A percentile compares a stretch with the other conserved stretches of the same genome.
Conservation (phyloP, 2,329 filamentous ascomycete species). For the Phialophora chinensis region DNA sequence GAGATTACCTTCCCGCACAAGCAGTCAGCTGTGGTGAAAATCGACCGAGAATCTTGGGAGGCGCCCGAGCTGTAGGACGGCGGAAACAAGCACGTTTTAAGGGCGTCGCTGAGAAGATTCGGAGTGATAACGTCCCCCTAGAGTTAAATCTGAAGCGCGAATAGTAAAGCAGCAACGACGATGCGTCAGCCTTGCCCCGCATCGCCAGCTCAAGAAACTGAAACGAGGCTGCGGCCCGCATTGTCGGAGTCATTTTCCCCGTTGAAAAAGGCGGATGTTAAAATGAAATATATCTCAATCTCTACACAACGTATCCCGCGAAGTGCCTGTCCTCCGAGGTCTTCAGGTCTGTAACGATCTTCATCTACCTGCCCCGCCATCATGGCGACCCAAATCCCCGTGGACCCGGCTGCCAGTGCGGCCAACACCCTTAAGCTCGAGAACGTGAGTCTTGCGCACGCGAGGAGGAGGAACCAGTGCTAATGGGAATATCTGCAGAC, state of each 20-base stretch:
- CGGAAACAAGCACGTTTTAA: background rate
- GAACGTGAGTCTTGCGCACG: conserved; percentile 51
- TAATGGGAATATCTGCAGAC: conserved; percentile 59
- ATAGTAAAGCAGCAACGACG: background rate
- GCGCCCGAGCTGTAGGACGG: conserved; percentile 57
- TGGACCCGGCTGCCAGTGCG: conserved; percentile 60
- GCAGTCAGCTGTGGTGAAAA: conserved; percentile 82
- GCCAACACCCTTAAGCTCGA: conserved; percentile 71
- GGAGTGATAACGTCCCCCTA: background rate
- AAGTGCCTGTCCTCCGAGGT: background rate
- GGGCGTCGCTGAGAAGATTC: background rate
- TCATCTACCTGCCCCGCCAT: conserved; percentile 40
- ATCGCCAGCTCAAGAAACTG: background rate
- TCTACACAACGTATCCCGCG: background rate
- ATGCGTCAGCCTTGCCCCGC: conserved; percentile 12
- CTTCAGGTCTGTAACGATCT: background rate
- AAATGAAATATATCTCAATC: background rate
- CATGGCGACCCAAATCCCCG: conserved; percentile 61
- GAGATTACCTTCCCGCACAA: conserved; percentile 92
- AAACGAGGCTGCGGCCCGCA: conserved; percentile 5
- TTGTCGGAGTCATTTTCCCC: conserved; percentile 4
- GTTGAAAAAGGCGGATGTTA: conserved; percentile 3
- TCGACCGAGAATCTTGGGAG: conserved; percentile 80
- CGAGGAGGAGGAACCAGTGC: background rate
- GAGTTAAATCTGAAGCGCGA: background rate